Conservation (phyloP, 1,284 basidiomycete species). For the Naganishia sp. region DNA sequence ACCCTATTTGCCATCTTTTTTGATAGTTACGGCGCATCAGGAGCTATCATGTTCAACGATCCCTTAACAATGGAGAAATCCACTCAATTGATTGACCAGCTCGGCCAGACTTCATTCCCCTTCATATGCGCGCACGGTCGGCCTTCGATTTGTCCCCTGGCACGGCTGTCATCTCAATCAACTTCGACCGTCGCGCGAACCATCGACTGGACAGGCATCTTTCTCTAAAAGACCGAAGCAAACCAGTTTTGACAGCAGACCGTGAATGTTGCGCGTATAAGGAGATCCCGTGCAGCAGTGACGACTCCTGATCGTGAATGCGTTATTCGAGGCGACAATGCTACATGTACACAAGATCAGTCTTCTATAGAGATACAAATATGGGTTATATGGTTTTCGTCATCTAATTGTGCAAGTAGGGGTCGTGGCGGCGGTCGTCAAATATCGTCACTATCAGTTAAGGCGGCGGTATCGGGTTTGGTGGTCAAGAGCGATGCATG, state of each 20-base stretch:
- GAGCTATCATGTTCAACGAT: conserved; percentile 97
- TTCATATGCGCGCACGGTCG: conserved; percentile 91
- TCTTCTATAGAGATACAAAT: conserved; percentile 26
- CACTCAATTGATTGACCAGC: conserved; percentile 64
- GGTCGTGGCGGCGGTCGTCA: conserved; percentile 20
- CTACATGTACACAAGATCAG: conserved; percentile 19
- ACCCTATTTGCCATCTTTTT: not conserved
- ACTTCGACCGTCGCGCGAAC: not conserved
- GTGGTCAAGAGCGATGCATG: not conserved
- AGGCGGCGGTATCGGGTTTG: not conserved
- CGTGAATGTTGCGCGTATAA: not conserved
- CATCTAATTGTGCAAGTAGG: not conserved
- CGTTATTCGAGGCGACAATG: not conserved
- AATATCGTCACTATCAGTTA: conserved; percentile 21
- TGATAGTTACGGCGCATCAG: conserved; percentile 53
- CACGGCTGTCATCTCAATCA: conserved; percentile 35
- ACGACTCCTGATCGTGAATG: not conserved
- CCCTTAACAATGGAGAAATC: conserved; percentile 68
- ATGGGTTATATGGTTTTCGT: conserved; percentile 20
- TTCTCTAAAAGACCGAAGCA: no score
- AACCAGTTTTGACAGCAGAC: not conserved
- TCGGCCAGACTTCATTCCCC: conserved; percentile 73
- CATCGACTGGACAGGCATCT: not conserved
- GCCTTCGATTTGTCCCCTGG: conserved; percentile 53
- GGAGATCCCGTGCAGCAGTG: no score